Conservation (phyloP, 805 yeast genomes). For the Wickerhamomyces kurtzmanii region DNA sequence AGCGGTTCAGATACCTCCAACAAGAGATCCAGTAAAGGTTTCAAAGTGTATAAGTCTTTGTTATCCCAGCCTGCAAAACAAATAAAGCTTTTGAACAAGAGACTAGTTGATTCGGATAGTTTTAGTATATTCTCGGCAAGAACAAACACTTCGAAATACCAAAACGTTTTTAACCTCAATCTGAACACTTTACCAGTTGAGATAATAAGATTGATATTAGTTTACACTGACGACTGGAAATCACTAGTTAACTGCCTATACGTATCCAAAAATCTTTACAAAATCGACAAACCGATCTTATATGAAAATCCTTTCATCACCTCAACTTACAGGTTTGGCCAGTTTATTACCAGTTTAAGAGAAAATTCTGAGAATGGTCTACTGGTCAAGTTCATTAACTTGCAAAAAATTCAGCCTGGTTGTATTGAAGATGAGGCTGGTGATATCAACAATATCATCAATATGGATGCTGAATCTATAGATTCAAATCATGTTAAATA, state of each 20-base stretch:
- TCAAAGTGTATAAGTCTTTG: constrained; percentile 8
- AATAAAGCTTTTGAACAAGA: constrained; percentile 17
- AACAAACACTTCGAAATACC: constrained; percentile 12
- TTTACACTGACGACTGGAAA: constrained; percentile 24
- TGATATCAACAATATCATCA: constrained; percentile 3
- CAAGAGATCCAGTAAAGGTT: constrained; percentile 1
- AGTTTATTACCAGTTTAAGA: constrained; percentile 62
- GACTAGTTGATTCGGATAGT: constrained; percentile 20
- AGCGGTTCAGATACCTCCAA: constrained; percentile 1
- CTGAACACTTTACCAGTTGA: constrained; percentile 23
- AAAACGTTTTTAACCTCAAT: constrained; percentile 3
- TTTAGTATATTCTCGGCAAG: constrained; percentile 19
- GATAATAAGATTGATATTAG: constrained; percentile 15
- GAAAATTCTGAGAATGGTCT: constrained; percentile 44
- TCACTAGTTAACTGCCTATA: constrained; percentile 36
- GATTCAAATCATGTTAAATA: constrained; percentile 3
- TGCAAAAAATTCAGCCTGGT: constrained; percentile 39
- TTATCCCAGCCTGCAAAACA: constrained; percentile 9
- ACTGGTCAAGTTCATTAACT: constrained; percentile 46
- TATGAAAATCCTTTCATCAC: constrained; percentile 47
- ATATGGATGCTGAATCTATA: constrained; percentile 4
- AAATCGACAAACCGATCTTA: constrained; percentile 40
- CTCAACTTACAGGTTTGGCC: constrained; percentile 74
- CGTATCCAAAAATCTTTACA: constrained; percentile 40
- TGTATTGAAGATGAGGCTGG: constrained; percentile 13